Base-by-base conservation (phyloP, 2,329 filamentous ascomycete species). In the Epichloe sp. region DNA sequence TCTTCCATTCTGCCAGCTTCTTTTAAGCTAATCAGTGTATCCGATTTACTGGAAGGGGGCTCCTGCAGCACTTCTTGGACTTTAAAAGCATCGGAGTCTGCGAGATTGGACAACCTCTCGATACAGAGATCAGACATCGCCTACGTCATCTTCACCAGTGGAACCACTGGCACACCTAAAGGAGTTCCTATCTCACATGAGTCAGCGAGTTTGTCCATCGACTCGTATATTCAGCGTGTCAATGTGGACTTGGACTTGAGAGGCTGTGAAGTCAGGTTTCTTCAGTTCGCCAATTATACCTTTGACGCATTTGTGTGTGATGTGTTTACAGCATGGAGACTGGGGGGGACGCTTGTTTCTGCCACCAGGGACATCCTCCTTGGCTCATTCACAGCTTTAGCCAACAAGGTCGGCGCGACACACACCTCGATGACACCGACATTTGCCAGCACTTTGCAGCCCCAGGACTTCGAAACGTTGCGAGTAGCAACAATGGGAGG, bases 361-460 rank as follows among this genome's bases (percentile, higher is more conserved):
- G 75, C 75, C 0, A 71, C 68, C 1, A 77, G 79, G 52, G 76
- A 80, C 50, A 65, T 77, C 15, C 63, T 83, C 4, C 76, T 80
- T 52, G 67, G 69, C 44, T 72, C 80, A 53, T 69, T 82, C 15
- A 75, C 79, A 56, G 60, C 65, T 17, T 69, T 73, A 19, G 77
- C 82, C 50, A 69, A 73, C 21, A 55, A 59, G 1, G 62, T 80
- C 31, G 58, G 64, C 0, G 66, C 78, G 15, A 83, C 79, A 0
- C 78, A 83, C 62, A 66, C 83, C 31, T 80, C 78, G 54, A 64
- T 83, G 47, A 83, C 80, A 0, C 78, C 80, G 15, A 80, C 78
- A 3, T 77, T 83, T 14, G 79, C 79, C 45, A 73, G 75, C 23
- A 68, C 79, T 19, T 65, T 82, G 12, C 60, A 71, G 48, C 75